Conservation (phyloP, 352 stramenopile genomes). For the Saprolegnia diclina region DNA sequence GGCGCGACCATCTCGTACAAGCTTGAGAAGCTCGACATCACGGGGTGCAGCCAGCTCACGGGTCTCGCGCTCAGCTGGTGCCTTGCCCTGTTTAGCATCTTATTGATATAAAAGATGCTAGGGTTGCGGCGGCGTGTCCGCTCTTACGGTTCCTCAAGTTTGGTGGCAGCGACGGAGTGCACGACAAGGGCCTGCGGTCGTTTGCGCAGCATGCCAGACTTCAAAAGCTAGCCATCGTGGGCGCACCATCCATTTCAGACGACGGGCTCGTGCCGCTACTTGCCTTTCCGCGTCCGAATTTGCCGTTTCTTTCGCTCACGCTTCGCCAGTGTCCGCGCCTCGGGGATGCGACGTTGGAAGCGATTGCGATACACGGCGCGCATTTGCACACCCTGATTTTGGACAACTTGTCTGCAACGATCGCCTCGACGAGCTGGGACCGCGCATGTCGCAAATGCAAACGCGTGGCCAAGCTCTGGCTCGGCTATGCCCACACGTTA, state of each 20-base stretch:
- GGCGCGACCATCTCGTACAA: constrained; percentile 46
- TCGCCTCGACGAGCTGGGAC: constrained; percentile 10
- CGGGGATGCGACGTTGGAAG: not conserved
- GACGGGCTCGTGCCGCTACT: constrained; percentile 8
- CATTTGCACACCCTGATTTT: constrained; percentile 9
- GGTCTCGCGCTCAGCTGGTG: constrained; percentile 32
- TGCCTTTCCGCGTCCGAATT: not conserved
- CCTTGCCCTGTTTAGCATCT: no score
- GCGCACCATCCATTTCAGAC: constrained; percentile 44
- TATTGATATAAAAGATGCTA: no score
- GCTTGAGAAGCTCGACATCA: constrained; percentile 50
- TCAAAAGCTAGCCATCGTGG: constrained; percentile 48
- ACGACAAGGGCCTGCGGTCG: constrained; percentile 49
- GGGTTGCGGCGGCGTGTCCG: constrained; percentile 58
- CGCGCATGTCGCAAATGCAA: constrained; percentile 6
- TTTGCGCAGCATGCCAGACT: constrained; percentile 49
- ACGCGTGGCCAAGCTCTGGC: not conserved
- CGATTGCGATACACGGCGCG: not conserved
- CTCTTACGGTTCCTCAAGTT: constrained; percentile 43
- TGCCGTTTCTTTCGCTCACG: not conserved
- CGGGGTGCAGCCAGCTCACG: constrained; percentile 43
- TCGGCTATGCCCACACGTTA: not conserved
- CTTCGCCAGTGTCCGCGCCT: constrained; percentile 9
- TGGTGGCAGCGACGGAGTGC: constrained; percentile 39
- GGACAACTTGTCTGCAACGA: not conserved